A percentile compares a stretch with the other conserved stretches of the same genome.
Evolutionary conservation across 2,329 filamentous ascomycete species (phyloP).

Genomic region (Penicillium sp.): DNA sequence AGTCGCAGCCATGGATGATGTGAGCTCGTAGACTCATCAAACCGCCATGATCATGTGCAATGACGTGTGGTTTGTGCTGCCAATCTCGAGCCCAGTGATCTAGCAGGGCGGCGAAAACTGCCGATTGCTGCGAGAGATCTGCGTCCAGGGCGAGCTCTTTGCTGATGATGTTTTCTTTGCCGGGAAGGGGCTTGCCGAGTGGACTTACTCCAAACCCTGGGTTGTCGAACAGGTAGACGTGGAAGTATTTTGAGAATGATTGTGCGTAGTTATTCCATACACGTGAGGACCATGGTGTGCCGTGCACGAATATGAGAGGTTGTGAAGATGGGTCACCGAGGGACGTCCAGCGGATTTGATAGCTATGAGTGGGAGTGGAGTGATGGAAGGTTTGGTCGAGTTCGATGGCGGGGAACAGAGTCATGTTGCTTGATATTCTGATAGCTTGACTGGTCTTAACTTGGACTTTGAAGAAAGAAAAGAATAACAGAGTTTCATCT

Average conservation of each 20-base stretch:
- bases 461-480: not conserved
- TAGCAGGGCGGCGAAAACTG: constrained; percentile 46
- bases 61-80: constrained; percentile 38
- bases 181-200: constrained; percentile 23
- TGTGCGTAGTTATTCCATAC: constrained; percentile 46
- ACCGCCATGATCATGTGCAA: constrained; percentile 54
- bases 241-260: constrained; percentile 41
- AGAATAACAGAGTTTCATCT: not conserved
- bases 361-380: constrained; percentile 32
- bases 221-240: constrained; percentile 52
- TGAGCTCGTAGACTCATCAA: constrained; percentile 46
- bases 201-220: constrained; percentile 51
- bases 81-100: constrained; percentile 35
- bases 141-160: constrained; percentile 35
- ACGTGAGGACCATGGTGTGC: constrained; percentile 53
- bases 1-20: constrained; percentile 44
- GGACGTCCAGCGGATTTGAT: constrained; percentile 38
- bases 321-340: constrained; percentile 36
- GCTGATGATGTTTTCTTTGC: constrained; percentile 20
- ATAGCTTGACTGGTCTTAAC: not conserved
- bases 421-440: not conserved
- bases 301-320: constrained; percentile 51
- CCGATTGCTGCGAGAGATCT: constrained; percentile 43
- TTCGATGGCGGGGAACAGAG: not conserved
- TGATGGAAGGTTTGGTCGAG: constrained; percentile 36